phyloP scores from a whole-genome alignment of 306 rosid species.

The Fragaria nilgerrensis region DNA sequence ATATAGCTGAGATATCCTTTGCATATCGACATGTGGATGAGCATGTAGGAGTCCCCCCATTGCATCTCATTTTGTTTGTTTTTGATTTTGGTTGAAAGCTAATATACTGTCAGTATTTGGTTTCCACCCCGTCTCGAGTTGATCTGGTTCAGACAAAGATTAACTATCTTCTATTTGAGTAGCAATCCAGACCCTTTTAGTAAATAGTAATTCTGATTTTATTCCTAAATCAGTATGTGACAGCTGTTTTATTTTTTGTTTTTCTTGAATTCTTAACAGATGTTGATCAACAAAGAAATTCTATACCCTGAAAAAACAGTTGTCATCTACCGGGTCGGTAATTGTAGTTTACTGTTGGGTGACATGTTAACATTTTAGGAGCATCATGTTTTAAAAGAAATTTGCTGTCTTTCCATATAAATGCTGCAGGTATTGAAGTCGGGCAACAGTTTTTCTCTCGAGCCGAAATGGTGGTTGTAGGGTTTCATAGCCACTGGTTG shows the following conservation, averaged over 20 bases:
- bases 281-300: slow-evolving; percentile 22
- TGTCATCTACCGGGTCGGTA: slow-evolving; percentile 37
- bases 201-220: background rate
- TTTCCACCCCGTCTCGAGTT: background rate
- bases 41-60: background rate
- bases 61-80: slow-evolving; percentile 4
- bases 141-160: background rate
- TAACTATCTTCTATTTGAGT: background rate
- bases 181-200: background rate
- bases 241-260: background rate
- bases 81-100: background rate
- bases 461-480: slow-evolving; percentile 41
- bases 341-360: background rate
- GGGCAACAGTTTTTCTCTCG: slow-evolving; percentile 40
- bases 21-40: background rate
- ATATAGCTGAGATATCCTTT: background rate
- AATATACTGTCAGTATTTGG: background rate
- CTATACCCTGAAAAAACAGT: slow-evolving; percentile 15
- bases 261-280: slow-evolving; percentile 24
- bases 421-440: slow-evolving; percentile 29
- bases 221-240: background rate
- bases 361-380: background rate
- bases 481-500: slow-evolving; percentile 39
- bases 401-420: background rate
- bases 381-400: background rate